Evolutionary conservation across 2,329 filamentous ascomycete genomes (phyloP), one percentile per base, ranked within the genome.

Genomic region (Trichophyton simii): DNA sequence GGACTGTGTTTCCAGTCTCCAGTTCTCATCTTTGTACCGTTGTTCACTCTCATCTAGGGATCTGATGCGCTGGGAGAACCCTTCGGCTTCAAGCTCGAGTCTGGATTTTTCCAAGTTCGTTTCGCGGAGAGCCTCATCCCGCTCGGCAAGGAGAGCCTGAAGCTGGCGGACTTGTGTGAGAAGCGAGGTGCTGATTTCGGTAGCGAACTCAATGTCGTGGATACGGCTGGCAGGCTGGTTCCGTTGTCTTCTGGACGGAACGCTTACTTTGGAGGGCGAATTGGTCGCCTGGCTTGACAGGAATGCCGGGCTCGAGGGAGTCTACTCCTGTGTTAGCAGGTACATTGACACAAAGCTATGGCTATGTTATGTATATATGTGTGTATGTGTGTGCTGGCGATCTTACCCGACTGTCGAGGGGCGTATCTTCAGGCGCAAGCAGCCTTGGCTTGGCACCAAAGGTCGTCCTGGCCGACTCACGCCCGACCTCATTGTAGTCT

Each of bases 191-290:
- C 91, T 96, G 69, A 99, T 96, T 71, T 99, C 92, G 58, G 94
- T 91, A n/a, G 92, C 94, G 70, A 99, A 95, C 68, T 96, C 91
- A 70, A 99, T 95, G 70, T 99, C 94, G 72, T 97, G 91, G 11
- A 95, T 87, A 59, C 91, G 86, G 71, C 86, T 94, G 8, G 87
- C 83, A 1, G 89, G 88, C 71, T 96, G 92, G 68, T 97, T 97
- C 61, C 94, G 84, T 71, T 94, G 83, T 72, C 91, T 94, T 67
- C 92, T 84, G 67, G 89, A 92, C 0, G 91, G 91, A 7, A 94
- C 88, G 68, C 82, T 88, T 65, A 95, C 80, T 76, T 97, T 99
- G 50, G 89, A 91, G 1, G 92, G 92, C 25, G 92, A 96, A 62
- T 84, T 87, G 7, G 87, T 87, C 50, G 89, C 88, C 71, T 92